Evolutionary conservation across 106 monocot genomes (phyloP).

Genomic region (Dactylorhiza incarnata): DNA sequence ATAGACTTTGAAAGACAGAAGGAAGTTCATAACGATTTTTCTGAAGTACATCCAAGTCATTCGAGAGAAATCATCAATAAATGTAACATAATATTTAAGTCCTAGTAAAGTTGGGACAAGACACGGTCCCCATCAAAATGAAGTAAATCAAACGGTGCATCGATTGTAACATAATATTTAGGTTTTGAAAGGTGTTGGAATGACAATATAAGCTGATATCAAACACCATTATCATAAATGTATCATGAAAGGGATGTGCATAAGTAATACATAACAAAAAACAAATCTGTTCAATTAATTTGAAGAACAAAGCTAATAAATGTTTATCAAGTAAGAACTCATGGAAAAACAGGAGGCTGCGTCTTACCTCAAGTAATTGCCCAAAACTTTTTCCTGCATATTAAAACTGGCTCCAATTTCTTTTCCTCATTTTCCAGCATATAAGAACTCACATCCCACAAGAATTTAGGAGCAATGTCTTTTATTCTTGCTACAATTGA

Average conservation of each 20-base stretch:
- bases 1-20: too few relatives aligned
- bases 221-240: neutral
- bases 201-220: neutral
- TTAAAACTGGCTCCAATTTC: conserved; percentile 45
- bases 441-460: conserved; percentile 68
- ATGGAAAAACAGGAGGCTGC: neutral
- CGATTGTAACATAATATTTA: too few relatives aligned
- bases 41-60: too few relatives aligned
- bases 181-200: neutral
- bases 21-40: too few relatives aligned
- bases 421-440: conserved; percentile 65
- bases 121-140: too few relatives aligned
- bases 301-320: neutral
- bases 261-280: neutral
- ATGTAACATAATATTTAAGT: neutral
- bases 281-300: neutral
- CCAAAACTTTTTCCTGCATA: conserved; percentile 95
- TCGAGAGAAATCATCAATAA: too few relatives aligned
- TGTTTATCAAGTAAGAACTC: neutral
- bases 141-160: too few relatives aligned
- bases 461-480: conserved; percentile 63
- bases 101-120: neutral
- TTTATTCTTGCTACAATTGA: conserved; percentile 48
- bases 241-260: neutral
- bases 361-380: conserved; percentile 58